phyloP scores from a whole-genome alignment of 176 grass and related monocot genomes.

The Miscanthus lutarioriparius region DNA sequence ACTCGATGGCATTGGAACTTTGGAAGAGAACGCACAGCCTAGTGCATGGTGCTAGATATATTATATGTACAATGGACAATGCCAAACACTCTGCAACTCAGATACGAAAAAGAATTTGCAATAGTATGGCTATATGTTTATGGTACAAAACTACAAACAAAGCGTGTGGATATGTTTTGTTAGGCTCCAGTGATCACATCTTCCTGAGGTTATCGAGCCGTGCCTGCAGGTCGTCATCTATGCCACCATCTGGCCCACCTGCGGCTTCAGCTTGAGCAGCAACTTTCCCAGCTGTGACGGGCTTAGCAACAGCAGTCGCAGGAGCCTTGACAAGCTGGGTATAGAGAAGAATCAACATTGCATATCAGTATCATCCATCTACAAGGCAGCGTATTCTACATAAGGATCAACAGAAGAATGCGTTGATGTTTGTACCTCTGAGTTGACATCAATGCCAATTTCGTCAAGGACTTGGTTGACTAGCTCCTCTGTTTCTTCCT shows the following conservation, averaged over 20 bases:
- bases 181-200: constrained; percentile 47
- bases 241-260: constrained; percentile 49
- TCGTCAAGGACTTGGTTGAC: constrained; percentile 83
- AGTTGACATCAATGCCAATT: constrained; percentile 76
- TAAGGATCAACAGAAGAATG: neutral
- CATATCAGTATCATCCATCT: neutral
- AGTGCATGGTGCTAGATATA: neutral
- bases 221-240: constrained; percentile 68
- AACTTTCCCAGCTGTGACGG: constrained; percentile 40
- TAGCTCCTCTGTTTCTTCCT: constrained; percentile 84
- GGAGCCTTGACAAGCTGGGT: constrained; percentile 66
- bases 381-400: neutral
- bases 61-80: neutral
- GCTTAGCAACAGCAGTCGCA: constrained; percentile 45
- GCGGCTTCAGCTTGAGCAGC: constrained; percentile 68
- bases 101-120: neutral
- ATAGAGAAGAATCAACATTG: neutral
- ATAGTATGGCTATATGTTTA: neutral
- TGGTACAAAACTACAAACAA: constrained; percentile 37
- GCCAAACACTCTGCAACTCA: neutral
- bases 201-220: constrained; percentile 79
- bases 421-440: constrained; percentile 37
- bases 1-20: neutral
- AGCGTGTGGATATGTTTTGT: neutral
- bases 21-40: neutral